Conservation (phyloP, 2,329 filamentous ascomycete species). For the Penicillium frequentans region DNA sequence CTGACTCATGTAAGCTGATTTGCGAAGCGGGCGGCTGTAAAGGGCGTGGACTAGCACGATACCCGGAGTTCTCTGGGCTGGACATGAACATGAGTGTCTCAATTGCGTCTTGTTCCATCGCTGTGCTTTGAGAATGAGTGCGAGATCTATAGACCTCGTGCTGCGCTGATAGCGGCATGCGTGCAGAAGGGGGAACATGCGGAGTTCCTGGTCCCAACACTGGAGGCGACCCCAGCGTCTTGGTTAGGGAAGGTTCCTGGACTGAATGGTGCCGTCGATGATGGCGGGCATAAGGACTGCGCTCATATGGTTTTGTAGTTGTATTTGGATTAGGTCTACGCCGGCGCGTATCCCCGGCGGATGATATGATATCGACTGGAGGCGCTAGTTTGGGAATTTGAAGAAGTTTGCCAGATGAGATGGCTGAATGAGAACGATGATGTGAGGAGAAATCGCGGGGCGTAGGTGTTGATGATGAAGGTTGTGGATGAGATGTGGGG, state of each 20-base stretch:
- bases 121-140: conserved; percentile 44
- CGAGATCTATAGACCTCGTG: conserved; percentile 28
- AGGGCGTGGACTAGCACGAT: conserved; percentile 38
- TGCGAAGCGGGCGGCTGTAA: conserved; percentile 21
- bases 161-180: conserved; percentile 20
- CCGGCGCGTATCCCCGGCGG: conserved; percentile 29
- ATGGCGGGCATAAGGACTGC: conserved; percentile 28
- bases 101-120: conserved; percentile 53
- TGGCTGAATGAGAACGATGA: conserved; percentile 16
- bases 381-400: conserved; percentile 42
- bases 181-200: conserved; percentile 27
- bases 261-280: conserved; percentile 36
- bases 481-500: conserved; percentile 12
- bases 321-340: conserved; percentile 42
- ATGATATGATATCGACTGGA: conserved; percentile 43
- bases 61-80: conserved; percentile 49
- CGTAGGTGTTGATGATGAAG: conserved; percentile 3
- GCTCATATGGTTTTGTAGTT: conserved; percentile 13
- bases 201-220: conserved; percentile 32
- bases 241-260: conserved; percentile 26
- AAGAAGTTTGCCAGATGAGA: conserved; percentile 17
- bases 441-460: conserved; percentile 8
- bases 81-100: conserved; percentile 53
- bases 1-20: conserved; percentile 28
- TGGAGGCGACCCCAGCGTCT: conserved; percentile 19